Evolutionary conservation across 371 early-diverging fungal species (phyloP), one percentile per base, ranked within the genome.

Genomic region (Batrachochytrium dendrobatidis): DNA sequence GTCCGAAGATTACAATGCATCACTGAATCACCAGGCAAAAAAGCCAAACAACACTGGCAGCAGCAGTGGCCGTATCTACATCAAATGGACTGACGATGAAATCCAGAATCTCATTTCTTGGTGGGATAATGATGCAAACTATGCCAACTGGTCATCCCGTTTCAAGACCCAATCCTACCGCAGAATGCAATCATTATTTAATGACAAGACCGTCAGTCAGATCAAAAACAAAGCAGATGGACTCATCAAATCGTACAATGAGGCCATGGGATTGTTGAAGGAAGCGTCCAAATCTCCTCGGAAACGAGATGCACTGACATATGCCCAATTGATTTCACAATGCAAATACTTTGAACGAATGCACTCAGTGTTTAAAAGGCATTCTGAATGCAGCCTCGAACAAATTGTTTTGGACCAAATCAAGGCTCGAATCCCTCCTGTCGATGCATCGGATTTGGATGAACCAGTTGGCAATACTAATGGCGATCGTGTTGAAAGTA

Each of bases 201-300:
- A 5, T 26, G 12, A 45, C 46, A 45, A 45, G 46, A 24, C 46
- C 5, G 5, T 12, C 5, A 12, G 3, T 26, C 46, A 45, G 46
- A 45, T 45, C 46, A 45, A 45, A 26, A 45, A 45, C 46, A 45
- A 45, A 12, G 12, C 46, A 3, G 46, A 45, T 26, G 12, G 24
- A 12, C 46, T 45, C 46, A 45, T 45, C 46, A 45, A 45, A 12
- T 45, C 46, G 3, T 45, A 45, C 46, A 45, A 45, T 12, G 46
- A 45, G 46, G 46, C 46, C 46, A 12, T 45, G 3, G 46, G 46
- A 7, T 12, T 45, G 3, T 26, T 45, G 7, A 45, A 45, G 26
- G 46, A 45, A 26, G 46, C 46, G 3, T 7, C 46, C 3, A 3
- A 12, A 5, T 45, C 46, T 7, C 5, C 46, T 7, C 46, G 46